Evolutionary conservation across 2,329 filamentous ascomycete genomes (phyloP), one percentile per base, ranked within the genome.

Genomic region (Leptographium radiaticola): DNA sequence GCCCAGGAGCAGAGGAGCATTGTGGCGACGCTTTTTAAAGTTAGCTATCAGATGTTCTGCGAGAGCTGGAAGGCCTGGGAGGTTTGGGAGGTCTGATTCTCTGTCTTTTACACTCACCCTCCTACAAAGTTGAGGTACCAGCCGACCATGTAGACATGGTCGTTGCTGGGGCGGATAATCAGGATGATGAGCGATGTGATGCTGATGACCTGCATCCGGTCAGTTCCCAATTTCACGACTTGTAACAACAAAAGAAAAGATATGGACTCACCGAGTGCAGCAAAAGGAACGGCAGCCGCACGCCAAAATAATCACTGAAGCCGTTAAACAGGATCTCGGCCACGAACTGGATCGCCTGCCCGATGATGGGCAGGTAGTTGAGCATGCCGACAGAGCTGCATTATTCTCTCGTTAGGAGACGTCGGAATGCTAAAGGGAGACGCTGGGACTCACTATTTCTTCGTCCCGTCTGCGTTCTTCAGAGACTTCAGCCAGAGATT

Each of bases 101-200:
- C 2, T 25, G 25, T 25, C 25, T 25, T 25, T 25, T 25, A 25
- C 25, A 40, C 51, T 44, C 15, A 56, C 54, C 39, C 54, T 56
- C 54, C 54, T 6, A 56, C 42, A 25, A 39, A 56, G 36, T 56
- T 56, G 31, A 56, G 25, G 30, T 53, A 56, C 54, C 54, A 56
- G 16, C 54, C 54, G 11, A 51, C 54, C 51, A 56, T 53, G 44
- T 56, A 56, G 16, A 34, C 30, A 6, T 36, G 13, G 15, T 53
- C n/a, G 8, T 49, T 53, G 15, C 30, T 39, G 5, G 54, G 54
- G 6, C 48, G 51, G 25, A 51, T 20, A 6, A 51, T 53, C 7
- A 56, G 43, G 16, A 56, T 56, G 7, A 46, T 33, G 31, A 56
- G 54, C 3, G 54, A 56, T 12, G 38, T 34, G 34, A 56, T 56